phyloP scores from a whole-genome alignment of 108 stramenopile species.

The Craspedostauros australis region DNA sequence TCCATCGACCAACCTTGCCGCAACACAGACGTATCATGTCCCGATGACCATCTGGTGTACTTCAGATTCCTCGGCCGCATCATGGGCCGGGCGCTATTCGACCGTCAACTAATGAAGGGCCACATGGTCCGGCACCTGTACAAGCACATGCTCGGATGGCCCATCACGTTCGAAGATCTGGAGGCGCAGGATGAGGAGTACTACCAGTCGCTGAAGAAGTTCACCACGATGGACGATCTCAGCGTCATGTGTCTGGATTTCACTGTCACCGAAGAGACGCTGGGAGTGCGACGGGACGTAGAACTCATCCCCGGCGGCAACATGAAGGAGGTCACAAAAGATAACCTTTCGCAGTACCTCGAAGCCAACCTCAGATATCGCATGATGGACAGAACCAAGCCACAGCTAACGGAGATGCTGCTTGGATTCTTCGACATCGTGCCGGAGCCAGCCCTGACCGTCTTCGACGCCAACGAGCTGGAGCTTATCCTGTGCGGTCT shows the following conservation, averaged over 20 bases:
- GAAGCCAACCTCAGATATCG: slow-evolving; percentile 86
- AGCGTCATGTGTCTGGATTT: slow-evolving; percentile 92
- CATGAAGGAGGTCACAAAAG: slow-evolving; percentile 85
- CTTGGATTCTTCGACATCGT: slow-evolving; percentile 95
- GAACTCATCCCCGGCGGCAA: slow-evolving; percentile 87
- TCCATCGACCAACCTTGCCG: not conserved
- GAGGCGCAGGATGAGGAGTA: slow-evolving; percentile 83
- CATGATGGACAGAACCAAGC: slow-evolving; percentile 78
- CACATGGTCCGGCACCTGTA: slow-evolving; percentile 97
- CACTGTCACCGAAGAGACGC: slow-evolving; percentile 82
- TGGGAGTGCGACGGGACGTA: slow-evolving; percentile 76
- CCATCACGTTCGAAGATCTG: slow-evolving; percentile 89
- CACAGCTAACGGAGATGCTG: slow-evolving; percentile 82
- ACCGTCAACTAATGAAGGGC: slow-evolving; percentile 91
- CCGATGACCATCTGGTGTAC: slow-evolving; percentile 92
- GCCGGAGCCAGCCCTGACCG: slow-evolving; percentile 88
- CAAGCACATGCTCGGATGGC: slow-evolving; percentile 98
- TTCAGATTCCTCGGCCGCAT: slow-evolving; percentile 95
- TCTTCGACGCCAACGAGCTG: slow-evolving; percentile 96
- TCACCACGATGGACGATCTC: slow-evolving; percentile 64
- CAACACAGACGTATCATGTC: slow-evolving; percentile 61
- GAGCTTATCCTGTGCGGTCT: slow-evolving; percentile 96
- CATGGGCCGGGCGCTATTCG: slow-evolving; percentile 95
- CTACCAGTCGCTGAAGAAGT: slow-evolving; percentile 68
- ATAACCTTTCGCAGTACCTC: slow-evolving; percentile 90